A percentile compares a stretch with the other conserved stretches of the same genome.
phyloP scores from a whole-genome alignment of 176 grass and related monocot species.

The Musa itinerans region DNA sequence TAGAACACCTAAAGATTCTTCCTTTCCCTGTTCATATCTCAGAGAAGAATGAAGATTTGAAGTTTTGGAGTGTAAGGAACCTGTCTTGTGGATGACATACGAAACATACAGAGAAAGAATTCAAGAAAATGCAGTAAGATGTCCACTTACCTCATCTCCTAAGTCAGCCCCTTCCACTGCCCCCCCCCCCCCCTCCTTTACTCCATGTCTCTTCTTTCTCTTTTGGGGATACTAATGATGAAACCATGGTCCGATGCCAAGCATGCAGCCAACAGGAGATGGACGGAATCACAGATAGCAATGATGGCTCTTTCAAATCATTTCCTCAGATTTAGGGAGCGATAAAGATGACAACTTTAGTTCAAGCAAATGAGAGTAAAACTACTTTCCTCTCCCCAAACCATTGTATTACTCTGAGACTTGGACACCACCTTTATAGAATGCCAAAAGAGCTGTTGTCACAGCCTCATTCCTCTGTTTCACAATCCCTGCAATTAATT shows the following conservation, averaged over 20 bases:
- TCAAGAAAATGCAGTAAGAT: background rate
- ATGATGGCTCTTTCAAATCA: background rate
- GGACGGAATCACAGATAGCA: background rate
- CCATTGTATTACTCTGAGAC: background rate
- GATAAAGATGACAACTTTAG: conserved; percentile 9
- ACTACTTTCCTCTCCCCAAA: background rate
- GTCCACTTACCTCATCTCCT: background rate
- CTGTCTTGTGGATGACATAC: too few relatives aligned
- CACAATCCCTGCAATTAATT: too few relatives aligned
- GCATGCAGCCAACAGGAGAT: conserved; percentile 6
- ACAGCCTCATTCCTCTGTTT: background rate
- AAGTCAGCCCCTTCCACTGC: background rate
- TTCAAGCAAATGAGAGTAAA: conserved; percentile 1
- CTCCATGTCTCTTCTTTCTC: background rate
- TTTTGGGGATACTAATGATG: conserved; percentile 3
- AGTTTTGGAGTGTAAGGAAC: too few relatives aligned
- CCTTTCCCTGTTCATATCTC: too few relatives aligned
- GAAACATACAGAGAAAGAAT: background rate
- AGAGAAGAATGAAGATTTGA: too few relatives aligned
- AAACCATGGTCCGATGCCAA: background rate
- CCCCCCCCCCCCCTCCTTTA: background rate
- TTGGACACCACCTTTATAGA: background rate
- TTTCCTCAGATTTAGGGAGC: background rate
- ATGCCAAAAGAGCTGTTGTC: background rate
- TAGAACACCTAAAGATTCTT: too few relatives aligned